Base-by-base conservation (phyloP, 148 eudicot genomes). In the Polygonum maritimum region DNA sequence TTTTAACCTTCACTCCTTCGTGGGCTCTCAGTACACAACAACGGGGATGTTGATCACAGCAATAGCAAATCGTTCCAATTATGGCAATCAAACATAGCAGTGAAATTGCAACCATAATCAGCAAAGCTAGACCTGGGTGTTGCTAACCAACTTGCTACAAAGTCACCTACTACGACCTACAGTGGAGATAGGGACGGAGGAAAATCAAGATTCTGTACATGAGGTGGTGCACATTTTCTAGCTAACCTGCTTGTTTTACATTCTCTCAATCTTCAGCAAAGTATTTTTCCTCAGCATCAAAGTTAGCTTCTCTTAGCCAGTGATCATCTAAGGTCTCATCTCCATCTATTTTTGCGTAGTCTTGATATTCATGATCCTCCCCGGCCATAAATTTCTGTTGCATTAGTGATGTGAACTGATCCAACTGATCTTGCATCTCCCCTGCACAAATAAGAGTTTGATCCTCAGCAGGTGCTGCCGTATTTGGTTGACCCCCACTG, bases 231-330 rank as follows among this genome's bases (percentile, higher is more conserved):
- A 44, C 6, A 10, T 54, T 54, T 54, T 54, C 60, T 54, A 62
- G 38, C 69, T 31, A 62, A 26, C 69, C 69, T 62, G 38, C 2
- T 12, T 40, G 45, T 22, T 2, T 26, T 38, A 22, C 13, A 19
- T 16, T 19, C 22, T 73, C 76, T 85, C 84, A 91, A 74, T 89
- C 89, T 79, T 90, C 91, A 70, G 78, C 93, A 62, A 94, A 94
- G 81, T 94, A 94, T 77, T 88, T 94, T 71, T 94, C 97, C 82
- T 94, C 98, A 7, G 97, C 97, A 80, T 94, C 97, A 47, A 82
- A 83, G 84, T 85, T 88, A n/a, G 89, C 93, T 83, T 94, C 97
- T 81, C 82, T 89, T 70, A 86, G 79, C 98, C 98, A 94, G 86
- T 94, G 96, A 82, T 94, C 98, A 76, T 94, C 98, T 80, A 94